Evolutionary conservation across 345 rosid genomes (phyloP).

Genomic region (Anastatica hierochuntica): DNA sequence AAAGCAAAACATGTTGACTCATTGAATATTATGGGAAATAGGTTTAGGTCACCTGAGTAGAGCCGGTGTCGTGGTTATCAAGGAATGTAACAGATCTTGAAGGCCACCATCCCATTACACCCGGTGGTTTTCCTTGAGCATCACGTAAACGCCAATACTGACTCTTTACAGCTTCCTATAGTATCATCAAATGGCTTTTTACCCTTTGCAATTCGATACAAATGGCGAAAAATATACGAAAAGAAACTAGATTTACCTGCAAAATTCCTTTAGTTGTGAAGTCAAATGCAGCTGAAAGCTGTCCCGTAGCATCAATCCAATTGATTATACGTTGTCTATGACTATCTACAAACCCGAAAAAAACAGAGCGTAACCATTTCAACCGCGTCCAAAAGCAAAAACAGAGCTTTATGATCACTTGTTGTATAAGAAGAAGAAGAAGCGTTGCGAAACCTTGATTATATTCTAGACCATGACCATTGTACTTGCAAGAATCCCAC

Average conservation of each 20-base stretch:
- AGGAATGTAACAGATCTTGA: constrained; percentile 82
- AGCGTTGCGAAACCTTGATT: constrained; percentile 54
- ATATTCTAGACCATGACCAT: constrained; percentile 47
- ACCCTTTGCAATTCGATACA: too few species aligned
- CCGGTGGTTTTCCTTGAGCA: constrained; percentile 80
- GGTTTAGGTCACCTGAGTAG: constrained; percentile 82
- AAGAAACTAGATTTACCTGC: too few species aligned
- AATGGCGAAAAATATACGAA: too few species aligned
- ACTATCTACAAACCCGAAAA: constrained; percentile 41
- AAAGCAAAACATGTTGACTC: too few species aligned
- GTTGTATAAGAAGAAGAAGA: too few species aligned
- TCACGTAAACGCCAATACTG: constrained; percentile 79
- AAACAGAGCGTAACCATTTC: background rate
- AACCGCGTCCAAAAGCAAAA: background rate
- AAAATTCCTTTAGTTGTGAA: constrained; percentile 89
- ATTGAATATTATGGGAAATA: too few species aligned
- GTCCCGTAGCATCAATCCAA: constrained; percentile 77
- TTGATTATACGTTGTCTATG: constrained; percentile 73
- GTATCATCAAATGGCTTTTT: too few species aligned
- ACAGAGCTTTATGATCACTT: background rate
- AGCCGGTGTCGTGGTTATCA: constrained; percentile 92
- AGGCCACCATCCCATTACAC: constrained; percentile 96
- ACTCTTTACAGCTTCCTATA: constrained; percentile 83
- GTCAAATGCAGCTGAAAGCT: constrained; percentile 79
- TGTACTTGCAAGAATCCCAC: constrained; percentile 91